phyloP scores from a whole-genome alignment of 78 protist genomes.

The Dictyostelium brefeldianum region DNA sequence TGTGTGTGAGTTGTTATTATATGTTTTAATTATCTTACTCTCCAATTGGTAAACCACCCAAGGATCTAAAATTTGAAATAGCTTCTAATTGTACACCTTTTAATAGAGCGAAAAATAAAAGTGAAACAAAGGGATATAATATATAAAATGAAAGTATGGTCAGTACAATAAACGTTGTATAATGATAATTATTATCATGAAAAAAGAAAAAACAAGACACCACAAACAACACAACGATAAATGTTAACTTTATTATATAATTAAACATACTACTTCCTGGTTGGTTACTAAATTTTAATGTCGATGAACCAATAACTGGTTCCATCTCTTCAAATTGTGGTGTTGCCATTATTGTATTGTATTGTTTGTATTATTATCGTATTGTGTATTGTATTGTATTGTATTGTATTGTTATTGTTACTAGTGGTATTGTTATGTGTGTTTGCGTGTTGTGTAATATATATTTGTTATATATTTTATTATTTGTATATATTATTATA shows the following conservation, averaged over 20 bases:
- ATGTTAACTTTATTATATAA: not conserved
- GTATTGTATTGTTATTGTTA: not conserved
- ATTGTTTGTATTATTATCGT: not conserved
- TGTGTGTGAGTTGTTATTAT: not conserved
- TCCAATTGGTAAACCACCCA: slow-evolving; percentile 73
- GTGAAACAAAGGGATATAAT: not conserved
- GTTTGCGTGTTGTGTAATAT: not conserved
- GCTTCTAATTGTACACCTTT: slow-evolving; percentile 48
- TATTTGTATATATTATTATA: not conserved
- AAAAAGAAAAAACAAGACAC: not conserved
- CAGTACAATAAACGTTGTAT: not conserved
- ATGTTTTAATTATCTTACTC: not conserved
- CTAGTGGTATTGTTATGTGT: not conserved
- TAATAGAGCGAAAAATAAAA: not conserved
- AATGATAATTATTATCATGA: not conserved
- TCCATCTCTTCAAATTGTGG: slow-evolving; percentile 75
- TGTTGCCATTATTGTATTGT: not conserved
- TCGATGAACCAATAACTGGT: slow-evolving; percentile 51
- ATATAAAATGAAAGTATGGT: not conserved
- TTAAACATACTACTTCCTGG: slow-evolving; percentile 19
- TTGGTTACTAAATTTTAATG: not conserved
- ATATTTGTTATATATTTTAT: not conserved
- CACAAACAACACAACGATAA: not conserved
- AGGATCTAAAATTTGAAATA: slow-evolving; percentile 60
- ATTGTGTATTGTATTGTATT: not conserved